A percentile compares a stretch with the other conserved stretches of the same genome.
These are phyloP conservation scores for Aotearoamyces nothofagi DNA, from an alignment of 2,329 filamentous ascomycete genomes.

Conservation along the genomic window DNA sequence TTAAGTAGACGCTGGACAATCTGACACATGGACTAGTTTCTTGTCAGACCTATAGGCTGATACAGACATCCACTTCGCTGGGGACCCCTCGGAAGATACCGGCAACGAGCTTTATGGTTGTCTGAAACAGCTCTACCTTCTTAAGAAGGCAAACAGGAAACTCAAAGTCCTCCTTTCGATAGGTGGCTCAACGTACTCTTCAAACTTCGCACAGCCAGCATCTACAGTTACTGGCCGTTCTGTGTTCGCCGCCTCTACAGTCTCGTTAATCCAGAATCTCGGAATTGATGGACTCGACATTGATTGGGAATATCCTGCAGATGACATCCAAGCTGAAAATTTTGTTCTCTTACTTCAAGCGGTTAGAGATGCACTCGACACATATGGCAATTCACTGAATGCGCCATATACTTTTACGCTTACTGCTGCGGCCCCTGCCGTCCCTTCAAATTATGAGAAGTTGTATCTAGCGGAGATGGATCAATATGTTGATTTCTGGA, in stretches of 20 bases:
- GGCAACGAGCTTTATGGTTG: conserved; percentile 68
- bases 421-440: conserved; percentile 34
- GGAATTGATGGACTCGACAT: conserved; percentile 13
- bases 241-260: conserved; percentile 8
- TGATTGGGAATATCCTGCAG: conserved; percentile 11
- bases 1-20: too few relatives aligned
- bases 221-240: conserved; percentile 33
- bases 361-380: conserved; percentile 27
- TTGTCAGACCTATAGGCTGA: conserved; percentile 56
- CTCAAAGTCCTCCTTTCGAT: conserved; percentile 69
- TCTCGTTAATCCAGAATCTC: conserved; percentile 7
- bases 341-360: conserved; percentile 15
- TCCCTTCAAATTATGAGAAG: conserved; percentile 28
- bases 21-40: conserved; percentile 37
- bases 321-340: conserved; percentile 7
- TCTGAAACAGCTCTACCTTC: conserved; percentile 61
- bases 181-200: conserved; percentile 74
- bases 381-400: conserved; percentile 24
- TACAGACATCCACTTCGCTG: conserved; percentile 57
- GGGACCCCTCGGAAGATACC: conserved; percentile 51
- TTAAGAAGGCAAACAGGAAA: conserved; percentile 65
- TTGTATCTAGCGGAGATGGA: conserved; percentile 30
- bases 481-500: conserved; percentile 34
- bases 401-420: conserved; percentile 34
- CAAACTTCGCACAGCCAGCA: conserved; percentile 54